Evolutionary conservation across 2,329 filamentous ascomycete species (phyloP).

Genomic region (Ceratocystis colombiana): DNA sequence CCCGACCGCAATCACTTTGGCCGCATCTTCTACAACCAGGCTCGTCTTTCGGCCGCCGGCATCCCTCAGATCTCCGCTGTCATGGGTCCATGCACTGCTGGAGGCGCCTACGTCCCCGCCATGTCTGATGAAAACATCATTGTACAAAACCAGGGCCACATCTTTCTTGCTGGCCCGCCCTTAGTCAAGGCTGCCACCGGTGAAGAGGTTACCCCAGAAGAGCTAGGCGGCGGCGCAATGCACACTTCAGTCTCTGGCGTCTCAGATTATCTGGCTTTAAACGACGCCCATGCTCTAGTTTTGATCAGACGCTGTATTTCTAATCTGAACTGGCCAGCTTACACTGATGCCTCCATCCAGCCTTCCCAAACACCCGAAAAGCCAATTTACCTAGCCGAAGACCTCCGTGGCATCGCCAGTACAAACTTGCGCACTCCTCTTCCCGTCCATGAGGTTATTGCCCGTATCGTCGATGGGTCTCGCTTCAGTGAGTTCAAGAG

Average conservation of each 20-base stretch:
- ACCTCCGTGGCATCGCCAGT: constrained; percentile 79
- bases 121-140: constrained; percentile 99
- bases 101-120: constrained; percentile 88
- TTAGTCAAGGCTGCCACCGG: constrained; percentile 94
- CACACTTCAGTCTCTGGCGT: constrained; percentile 88
- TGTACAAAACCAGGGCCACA: constrained; percentile 88
- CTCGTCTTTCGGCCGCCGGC: constrained; percentile 75
- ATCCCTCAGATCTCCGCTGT: constrained; percentile 93
- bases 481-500: constrained; percentile 92
- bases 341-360: neutral
- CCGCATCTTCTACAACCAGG: constrained; percentile 97
- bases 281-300: constrained; percentile 83
- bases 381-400: constrained; percentile 67
- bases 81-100: constrained; percentile 94
- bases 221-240: constrained; percentile 79
- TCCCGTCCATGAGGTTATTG: constrained; percentile 80
- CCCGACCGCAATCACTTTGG: constrained; percentile 92
- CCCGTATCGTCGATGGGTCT: constrained; percentile 82
- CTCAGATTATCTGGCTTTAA: constrained; percentile 87
- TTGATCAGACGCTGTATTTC: constrained; percentile 72
- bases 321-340: constrained; percentile 75
- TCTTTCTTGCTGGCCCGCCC: constrained; percentile 89
- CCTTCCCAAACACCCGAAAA: constrained; percentile 47
- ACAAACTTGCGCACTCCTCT: constrained; percentile 82
- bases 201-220: constrained; percentile 81